Evolutionary conservation across 1,284 basidiomycete genomes (phyloP), one percentile per base, ranked within the genome.

Genomic region (Ganoderma resinaceum): DNA sequence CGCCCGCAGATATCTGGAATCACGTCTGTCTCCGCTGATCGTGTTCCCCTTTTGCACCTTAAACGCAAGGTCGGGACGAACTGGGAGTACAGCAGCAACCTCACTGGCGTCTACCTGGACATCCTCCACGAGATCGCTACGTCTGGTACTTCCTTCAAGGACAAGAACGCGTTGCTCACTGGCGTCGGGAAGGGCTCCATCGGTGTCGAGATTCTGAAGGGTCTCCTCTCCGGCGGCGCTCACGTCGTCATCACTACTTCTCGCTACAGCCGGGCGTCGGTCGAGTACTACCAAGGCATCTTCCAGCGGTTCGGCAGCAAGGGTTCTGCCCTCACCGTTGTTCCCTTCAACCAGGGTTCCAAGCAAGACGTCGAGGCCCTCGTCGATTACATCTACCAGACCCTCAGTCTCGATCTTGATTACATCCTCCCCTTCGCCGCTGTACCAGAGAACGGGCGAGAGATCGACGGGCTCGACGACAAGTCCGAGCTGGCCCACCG

Each of bases 381-480:
- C 66, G 91, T 99, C 75, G 97, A 99, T 83, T 99, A 99, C 82
- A 97, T 99, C 81, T 99, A 99, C 83, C 90, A 93, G 57, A 96
- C 92, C 55, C 90, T 98, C 67, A 92, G 93, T 61, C 90, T 99
- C 84, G 97, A 99, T 83, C 89, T 99, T 70, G 97, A 99, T 83
- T 99, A 98, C 83, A 95, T 99, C 76, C 89, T 99, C 71, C 97
- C 97, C 52, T 99, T 99, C 82, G 98, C 97, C 66, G 98, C 97
- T 69, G 93, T 99, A 61, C 97, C 98, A 16, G 98, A 99, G 82
- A 99, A 99, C 78, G 97, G 98, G 59, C 93, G 97, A 70, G 96
- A 99, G 83, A 99, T 99, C 70, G 97, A 99, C 77, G 91, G 93
- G 35, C 86, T 99, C 71, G 98, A 99, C 79, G 98, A 99, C 84